Conservation (phyloP, 257 asterid species). For the Gentiana macrophylla region DNA sequence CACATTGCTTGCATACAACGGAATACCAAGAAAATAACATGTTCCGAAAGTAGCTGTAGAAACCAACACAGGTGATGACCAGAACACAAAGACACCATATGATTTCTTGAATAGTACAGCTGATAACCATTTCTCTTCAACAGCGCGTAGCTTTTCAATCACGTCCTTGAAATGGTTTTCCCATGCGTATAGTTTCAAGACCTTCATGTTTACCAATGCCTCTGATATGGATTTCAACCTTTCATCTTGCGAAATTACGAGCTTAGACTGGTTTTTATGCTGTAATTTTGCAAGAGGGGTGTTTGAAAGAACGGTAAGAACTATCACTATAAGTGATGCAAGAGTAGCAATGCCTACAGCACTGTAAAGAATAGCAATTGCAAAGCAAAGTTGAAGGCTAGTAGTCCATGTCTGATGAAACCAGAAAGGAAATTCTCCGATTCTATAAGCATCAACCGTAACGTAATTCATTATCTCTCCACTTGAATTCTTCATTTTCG, state of each 20-base stretch:
- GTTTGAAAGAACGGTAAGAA: conserved; percentile 20
- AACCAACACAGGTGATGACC: conserved; percentile 30
- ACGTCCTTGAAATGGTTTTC: conserved; percentile 26
- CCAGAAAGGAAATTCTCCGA: conserved; percentile 29
- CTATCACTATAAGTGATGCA: conserved; percentile 15
- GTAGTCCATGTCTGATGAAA: conserved; percentile 33
- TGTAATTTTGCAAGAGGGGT: conserved; percentile 25
- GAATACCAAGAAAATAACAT: conserved; percentile 19
- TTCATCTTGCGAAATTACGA: conserved; percentile 29
- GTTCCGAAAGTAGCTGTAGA: conserved; percentile 30
- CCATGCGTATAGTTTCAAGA: conserved; percentile 30
- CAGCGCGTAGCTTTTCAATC: conserved; percentile 16
- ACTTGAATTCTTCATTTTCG: conserved; percentile 17
- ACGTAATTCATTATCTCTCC: conserved; percentile 35
- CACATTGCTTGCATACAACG: conserved; percentile 22
- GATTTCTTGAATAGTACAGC: conserved; percentile 18
- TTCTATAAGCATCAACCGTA: conserved; percentile 23
- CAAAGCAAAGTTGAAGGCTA: conserved; percentile 19
- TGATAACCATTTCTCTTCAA: conserved; percentile 17
- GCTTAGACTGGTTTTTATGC: conserved; percentile 19
- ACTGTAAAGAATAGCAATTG: conserved; percentile 16
- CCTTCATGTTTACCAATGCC: conserved; percentile 26
- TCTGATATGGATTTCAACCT: conserved; percentile 25
- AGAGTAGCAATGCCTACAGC: conserved; percentile 27
- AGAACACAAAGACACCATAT: conserved; percentile 21